Evolutionary conservation across 169 alveolate species (phyloP).

Genomic region (Hepatocystis sp.): DNA sequence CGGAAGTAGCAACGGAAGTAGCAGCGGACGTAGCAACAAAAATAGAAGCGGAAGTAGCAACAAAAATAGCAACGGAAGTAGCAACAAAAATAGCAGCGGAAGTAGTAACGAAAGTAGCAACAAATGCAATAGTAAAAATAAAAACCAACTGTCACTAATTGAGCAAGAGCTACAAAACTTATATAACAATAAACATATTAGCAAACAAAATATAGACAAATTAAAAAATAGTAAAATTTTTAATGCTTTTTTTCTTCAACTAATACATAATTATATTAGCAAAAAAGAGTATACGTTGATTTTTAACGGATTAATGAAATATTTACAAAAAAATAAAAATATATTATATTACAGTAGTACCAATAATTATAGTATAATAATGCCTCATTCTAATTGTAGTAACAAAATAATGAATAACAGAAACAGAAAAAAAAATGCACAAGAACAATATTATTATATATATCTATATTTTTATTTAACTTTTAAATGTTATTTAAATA

Average conservation of each 20-base stretch:
- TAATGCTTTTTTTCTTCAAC: conserved; percentile 15
- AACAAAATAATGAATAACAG: neutral
- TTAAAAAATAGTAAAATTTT: conserved; percentile 11
- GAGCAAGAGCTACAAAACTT: conserved; percentile 6
- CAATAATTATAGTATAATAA: too few species aligned
- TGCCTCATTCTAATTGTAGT: neutral
- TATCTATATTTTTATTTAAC: conserved; percentile 49
- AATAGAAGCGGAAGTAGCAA: neutral
- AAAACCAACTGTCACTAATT: neutral
- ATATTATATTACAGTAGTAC: neutral
- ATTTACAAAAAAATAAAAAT: conserved; percentile 23
- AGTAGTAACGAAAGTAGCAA: neutral
- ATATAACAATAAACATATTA: neutral
- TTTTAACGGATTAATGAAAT: conserved; percentile 42
- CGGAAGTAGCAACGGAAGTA: neutral
- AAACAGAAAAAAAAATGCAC: neutral
- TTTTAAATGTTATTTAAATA: conserved; percentile 16
- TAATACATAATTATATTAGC: conserved; percentile 14
- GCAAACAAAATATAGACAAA: neutral
- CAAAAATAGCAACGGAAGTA: neutral
- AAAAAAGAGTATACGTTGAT: conserved; percentile 57
- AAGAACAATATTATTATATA: neutral
- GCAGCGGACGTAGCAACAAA: neutral
- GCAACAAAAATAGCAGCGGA: neutral
- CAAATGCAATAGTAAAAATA: neutral